These are phyloP conservation scores for Coccomyxa sp. DNA, from an alignment of 139 green algal genomes.

Conservation along the genomic window DNA sequence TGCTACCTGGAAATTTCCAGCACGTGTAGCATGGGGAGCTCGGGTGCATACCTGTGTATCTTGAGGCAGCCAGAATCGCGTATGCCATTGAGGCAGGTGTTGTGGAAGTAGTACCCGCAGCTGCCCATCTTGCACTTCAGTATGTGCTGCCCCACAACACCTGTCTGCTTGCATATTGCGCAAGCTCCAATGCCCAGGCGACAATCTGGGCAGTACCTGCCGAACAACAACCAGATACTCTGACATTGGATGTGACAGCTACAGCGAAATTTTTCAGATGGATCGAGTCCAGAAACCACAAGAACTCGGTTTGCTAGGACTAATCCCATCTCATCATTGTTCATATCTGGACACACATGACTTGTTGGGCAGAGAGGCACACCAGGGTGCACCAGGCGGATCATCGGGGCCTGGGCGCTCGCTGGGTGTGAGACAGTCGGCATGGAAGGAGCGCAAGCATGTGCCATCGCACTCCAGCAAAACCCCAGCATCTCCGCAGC, in stretches of 20 bases:
- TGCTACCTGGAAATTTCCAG: background rate
- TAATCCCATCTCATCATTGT: too few relatives aligned
- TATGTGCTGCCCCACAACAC: background rate
- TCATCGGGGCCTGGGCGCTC: background rate
- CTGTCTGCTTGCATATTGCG: background rate
- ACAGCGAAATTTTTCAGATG: too few relatives aligned
- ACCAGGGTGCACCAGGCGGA: background rate
- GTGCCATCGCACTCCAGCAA: background rate
- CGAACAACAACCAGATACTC: background rate
- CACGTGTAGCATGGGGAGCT: background rate
- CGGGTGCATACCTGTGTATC: background rate
- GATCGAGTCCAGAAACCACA: too few relatives aligned
- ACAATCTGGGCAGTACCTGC: slow-evolving; percentile 1
- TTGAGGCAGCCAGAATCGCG: background rate
- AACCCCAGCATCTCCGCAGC: background rate
- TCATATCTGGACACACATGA: too few relatives aligned
- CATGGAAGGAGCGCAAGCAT: slow-evolving; percentile 1
- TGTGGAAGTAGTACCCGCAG: background rate
- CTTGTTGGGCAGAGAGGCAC: background rate
- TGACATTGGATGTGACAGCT: background rate
- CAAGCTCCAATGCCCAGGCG: background rate
- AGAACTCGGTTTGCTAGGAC: too few relatives aligned
- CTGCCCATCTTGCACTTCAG: slow-evolving; percentile 1
- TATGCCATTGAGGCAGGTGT: background rate
- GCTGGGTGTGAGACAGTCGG: background rate